phyloP scores from a whole-genome alignment of 257 asterid species.

The Nicotiana tabacum region DNA sequence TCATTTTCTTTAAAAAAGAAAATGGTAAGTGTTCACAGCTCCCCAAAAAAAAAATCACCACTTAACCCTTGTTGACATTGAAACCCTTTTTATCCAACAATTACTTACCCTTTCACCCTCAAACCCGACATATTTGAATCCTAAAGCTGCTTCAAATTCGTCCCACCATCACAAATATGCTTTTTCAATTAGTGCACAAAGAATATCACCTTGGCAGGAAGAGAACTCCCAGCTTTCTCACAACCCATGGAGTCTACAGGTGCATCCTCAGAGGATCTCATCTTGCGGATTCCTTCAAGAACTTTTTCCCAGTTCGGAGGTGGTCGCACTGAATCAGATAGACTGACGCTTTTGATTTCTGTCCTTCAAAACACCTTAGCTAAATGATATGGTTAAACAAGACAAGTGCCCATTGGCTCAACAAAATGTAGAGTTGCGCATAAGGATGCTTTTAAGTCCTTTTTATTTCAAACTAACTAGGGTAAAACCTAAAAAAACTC shows the following conservation, averaged over 20 bases:
- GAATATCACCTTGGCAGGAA: conserved; percentile 72
- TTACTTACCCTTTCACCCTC: neutral
- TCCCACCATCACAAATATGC: neutral
- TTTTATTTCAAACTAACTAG: neutral
- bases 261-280: conserved; percentile 91
- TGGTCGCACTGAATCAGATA: conserved; percentile 33
- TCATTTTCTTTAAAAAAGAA: neutral
- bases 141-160: neutral
- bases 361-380: neutral
- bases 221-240: conserved; percentile 91
- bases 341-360: conserved; percentile 1
- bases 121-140: neutral
- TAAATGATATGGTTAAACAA: neutral
- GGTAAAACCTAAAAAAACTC: neutral
- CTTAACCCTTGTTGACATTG: neutral
- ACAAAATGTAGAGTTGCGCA: neutral
- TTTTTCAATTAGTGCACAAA: neutral
- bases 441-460: neutral
- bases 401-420: neutral
- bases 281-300: conserved; percentile 70
- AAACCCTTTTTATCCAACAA: neutral
- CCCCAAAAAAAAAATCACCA: neutral
- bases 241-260: conserved; percentile 99
- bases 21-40: neutral
- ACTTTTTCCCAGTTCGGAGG: conserved; percentile 80